A percentile compares a stretch with the other conserved stretches of the same genome.
phyloP scores from a whole-genome alignment of 2,329 filamentous ascomycete genomes.

The Xylariaceae sp. region DNA sequence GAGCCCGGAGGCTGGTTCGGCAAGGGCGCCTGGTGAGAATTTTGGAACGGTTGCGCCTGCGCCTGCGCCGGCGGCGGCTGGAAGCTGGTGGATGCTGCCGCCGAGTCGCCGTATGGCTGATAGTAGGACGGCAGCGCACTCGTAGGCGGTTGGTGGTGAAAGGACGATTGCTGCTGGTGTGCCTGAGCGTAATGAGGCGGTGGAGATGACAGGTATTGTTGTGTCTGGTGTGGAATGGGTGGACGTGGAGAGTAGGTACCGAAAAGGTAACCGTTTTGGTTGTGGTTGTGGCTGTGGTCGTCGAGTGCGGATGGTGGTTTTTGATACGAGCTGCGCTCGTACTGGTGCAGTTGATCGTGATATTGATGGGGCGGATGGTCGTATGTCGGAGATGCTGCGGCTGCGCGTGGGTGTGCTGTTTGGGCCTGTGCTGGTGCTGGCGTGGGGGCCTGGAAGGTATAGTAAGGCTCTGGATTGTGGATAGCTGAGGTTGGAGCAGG shows the following conservation, averaged over 20 bases:
- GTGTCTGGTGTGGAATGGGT: constrained; percentile 13
- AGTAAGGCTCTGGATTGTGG: background rate
- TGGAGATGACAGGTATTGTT: constrained; percentile 1
- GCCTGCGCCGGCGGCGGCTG: constrained; percentile 5
- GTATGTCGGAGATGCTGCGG: constrained; percentile 12
- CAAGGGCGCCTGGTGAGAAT: constrained; percentile 17
- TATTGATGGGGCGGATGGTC: constrained; percentile 23
- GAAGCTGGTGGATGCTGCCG: constrained; percentile 10
- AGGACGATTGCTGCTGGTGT: constrained; percentile 17
- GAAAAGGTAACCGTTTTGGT: constrained; percentile 12
- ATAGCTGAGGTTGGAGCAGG: constrained; percentile 18
- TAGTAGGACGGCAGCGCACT: constrained; percentile 16
- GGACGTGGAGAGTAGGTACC: constrained; percentile 6
- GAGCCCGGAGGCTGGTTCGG: constrained; percentile 13
- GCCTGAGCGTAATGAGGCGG: constrained; percentile 5
- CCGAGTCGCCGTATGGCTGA: constrained; percentile 16
- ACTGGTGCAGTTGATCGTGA: no score
- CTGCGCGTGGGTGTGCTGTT: background rate
- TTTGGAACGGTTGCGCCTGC: constrained; percentile 8
- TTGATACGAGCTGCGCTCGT: no score
- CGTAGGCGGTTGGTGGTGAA: constrained; percentile 8
- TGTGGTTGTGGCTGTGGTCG: constrained; percentile 21
- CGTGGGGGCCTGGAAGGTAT: no score
- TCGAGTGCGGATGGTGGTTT: constrained; percentile 20
- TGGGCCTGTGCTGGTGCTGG: background rate